Conservation (phyloP, 2,329 filamentous ascomycete species). For the Scolecobasidium constrictum region DNA sequence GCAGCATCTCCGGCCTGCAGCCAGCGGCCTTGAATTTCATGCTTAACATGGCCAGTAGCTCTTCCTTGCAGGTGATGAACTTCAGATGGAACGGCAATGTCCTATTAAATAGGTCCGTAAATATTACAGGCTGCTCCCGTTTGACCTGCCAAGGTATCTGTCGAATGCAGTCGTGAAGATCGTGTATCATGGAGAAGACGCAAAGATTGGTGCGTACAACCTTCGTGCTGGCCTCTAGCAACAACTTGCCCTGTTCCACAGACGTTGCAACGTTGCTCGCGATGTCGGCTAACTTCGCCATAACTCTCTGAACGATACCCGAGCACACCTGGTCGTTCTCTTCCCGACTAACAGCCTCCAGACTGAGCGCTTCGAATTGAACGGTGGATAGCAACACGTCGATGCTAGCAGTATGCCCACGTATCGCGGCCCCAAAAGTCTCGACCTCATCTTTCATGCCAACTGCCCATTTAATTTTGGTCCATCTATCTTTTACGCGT, state of each 20-base stretch:
- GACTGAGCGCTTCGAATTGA: slow-evolving; percentile 13
- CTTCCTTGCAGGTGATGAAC: slow-evolving; percentile 1
- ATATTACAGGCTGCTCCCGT: slow-evolving; percentile 21
- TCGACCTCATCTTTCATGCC: slow-evolving; percentile 18
- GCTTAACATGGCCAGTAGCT: background rate
- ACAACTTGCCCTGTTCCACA: slow-evolving; percentile 11
- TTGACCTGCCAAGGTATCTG: slow-evolving; percentile 18
- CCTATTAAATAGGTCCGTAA: slow-evolving; percentile 19
- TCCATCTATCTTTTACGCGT: slow-evolving; percentile 15
- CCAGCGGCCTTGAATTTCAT: background rate
- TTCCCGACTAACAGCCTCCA: background rate
- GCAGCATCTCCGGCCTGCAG: background rate
- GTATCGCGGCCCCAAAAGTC: slow-evolving; percentile 17
- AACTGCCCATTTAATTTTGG: slow-evolving; percentile 18
- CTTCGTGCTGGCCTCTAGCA: slow-evolving; percentile 9
- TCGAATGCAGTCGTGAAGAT: slow-evolving; percentile 15
- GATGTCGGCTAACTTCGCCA: background rate
- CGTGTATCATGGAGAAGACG: slow-evolving; percentile 15
- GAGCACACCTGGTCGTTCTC: background rate
- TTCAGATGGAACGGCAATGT: slow-evolving; percentile 17
- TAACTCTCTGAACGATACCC: background rate
- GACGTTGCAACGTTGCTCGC: background rate
- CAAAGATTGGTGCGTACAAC: slow-evolving; percentile 15
- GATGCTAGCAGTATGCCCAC: slow-evolving; percentile 17
- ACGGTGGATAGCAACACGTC: slow-evolving; percentile 18